Base-by-base conservation (phyloP, 2,329 filamentous ascomycete genomes). In the Stachybotrys echinatus region DNA sequence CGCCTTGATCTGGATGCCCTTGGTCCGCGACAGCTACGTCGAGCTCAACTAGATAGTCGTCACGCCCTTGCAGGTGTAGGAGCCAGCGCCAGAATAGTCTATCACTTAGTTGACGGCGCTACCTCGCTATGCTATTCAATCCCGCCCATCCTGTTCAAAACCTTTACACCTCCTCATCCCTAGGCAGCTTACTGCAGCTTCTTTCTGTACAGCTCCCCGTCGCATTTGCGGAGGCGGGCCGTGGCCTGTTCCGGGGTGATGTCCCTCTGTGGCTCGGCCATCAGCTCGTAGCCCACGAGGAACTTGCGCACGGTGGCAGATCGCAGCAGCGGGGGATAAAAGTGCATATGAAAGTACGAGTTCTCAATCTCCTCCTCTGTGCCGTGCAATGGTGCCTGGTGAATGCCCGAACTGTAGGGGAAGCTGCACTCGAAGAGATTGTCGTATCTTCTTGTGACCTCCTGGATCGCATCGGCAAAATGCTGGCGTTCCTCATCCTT, bases 161-260 rank as follows among this genome's bases (percentile, higher is more conserved):
- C 8, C 19, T 12, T 20, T 4, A 18, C 19, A 31, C 18, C 20
- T 27, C 45, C 51, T 3, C 10, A 34, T 14, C 14, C 10, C 27
- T 34, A n/a, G 27, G 14, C 27, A 14, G 27, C 14, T 34, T 57
- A 55, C 52, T 58, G 55, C 50, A 67, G 54, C 12, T 57, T 60
- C n/a, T 86, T 90, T 56, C 94, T 82, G 65, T 99, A 97, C 54
- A 99, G 72, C 64, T 89, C 83, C 17, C 91, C 91, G 4, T 84
- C 88, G 55, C 90, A 92, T 51, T 78, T 76, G 56, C 88, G 81
- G 52, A 99, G 73, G 46, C 84, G 83, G 22, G 83, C 84, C 14
- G 94, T 88, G 2, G 94, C 94, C 71, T 97, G 94, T 70, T 99
- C 94, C 0, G 94, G 92, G 0, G 94, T 99, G 61, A 99, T 97